Conservation (phyloP, 2,329 filamentous ascomycete genomes). For the Cladosporium halotolerans region DNA sequence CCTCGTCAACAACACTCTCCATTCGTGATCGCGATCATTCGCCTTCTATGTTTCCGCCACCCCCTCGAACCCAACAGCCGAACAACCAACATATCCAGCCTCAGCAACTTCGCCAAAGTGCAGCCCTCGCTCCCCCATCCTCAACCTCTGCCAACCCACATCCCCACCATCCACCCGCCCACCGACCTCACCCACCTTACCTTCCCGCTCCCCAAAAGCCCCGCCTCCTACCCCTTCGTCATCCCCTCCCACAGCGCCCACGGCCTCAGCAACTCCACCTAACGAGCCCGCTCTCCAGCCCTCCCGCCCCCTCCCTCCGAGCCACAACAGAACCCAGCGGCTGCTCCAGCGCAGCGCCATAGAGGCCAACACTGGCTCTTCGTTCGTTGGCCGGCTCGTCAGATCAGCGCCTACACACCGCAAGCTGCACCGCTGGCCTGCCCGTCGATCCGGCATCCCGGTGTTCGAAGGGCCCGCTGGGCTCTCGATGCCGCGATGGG, state of each 20-base stretch:
- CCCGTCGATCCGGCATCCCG: slow-evolving; percentile 22
- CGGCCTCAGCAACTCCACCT: slow-evolving; percentile 24
- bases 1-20: no score
- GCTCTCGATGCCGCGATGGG: slow-evolving; percentile 23
- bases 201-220: slow-evolving; percentile 17
- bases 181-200: slow-evolving; percentile 14
- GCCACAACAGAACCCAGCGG: no score
- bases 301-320: no score
- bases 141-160: slow-evolving; percentile 20
- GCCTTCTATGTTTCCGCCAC: neutral
- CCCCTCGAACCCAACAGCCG: neutral
- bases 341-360: no score
- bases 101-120: slow-evolving; percentile 18
- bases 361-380: no score
- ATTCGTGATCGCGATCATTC: no score
- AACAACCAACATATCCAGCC: slow-evolving; percentile 16
- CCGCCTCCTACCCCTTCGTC: slow-evolving; percentile 19
- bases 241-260: slow-evolving; percentile 28
- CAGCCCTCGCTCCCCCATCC: slow-evolving; percentile 14
- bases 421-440: slow-evolving; percentile 25
- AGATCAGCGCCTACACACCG: slow-evolving; percentile 13
- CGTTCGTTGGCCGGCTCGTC: no score
- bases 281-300: neutral
- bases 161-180: slow-evolving; percentile 16
- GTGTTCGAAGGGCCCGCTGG: slow-evolving; percentile 20